phyloP scores from a whole-genome alignment of 164 flowering plant species.

The Dillenia turbinata region DNA sequence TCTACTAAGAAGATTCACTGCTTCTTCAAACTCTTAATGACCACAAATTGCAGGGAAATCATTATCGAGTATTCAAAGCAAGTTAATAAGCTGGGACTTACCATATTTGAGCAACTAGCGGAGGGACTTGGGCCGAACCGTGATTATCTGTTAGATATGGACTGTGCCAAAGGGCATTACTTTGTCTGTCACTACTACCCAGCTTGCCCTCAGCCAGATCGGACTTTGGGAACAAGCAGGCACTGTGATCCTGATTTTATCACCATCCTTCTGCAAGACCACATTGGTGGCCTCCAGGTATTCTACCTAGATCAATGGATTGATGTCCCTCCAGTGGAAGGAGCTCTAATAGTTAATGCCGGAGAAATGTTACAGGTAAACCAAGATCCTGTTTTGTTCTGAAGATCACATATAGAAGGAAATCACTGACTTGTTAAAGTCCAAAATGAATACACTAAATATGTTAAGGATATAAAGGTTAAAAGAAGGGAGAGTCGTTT shows the following conservation, averaged over 20 bases:
- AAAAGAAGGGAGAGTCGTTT: too few relatives aligned
- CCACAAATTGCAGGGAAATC: conserved; percentile 15
- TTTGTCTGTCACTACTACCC: conserved; percentile 17
- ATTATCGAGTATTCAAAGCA: conserved; percentile 21
- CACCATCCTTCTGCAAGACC: conserved; percentile 21
- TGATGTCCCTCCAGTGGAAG: conserved; percentile 18
- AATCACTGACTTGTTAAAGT: too few relatives aligned
- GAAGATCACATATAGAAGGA: too few relatives aligned
- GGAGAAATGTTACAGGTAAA: conserved; percentile 28
- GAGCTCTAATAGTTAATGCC: conserved; percentile 23
- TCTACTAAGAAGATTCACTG: not conserved
- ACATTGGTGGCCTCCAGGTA: conserved; percentile 26
- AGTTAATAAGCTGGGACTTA: conserved; percentile 13
- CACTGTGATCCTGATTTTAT: conserved; percentile 21
- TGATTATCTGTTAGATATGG: conserved; percentile 17
- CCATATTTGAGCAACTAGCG: conserved; percentile 24
- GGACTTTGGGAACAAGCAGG: conserved; percentile 11
- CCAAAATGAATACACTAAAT: too few relatives aligned
- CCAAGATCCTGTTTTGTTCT: too few relatives aligned
- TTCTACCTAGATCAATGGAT: conserved; percentile 19
- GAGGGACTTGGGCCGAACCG: conserved; percentile 31
- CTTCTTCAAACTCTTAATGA: not conserved
- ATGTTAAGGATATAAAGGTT: too few relatives aligned
- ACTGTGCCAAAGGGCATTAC: conserved; percentile 14
- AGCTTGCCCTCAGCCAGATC: conserved; percentile 22